Evolutionary conservation across 1,284 basidiomycete species (phyloP).

Genomic region (Tylopilus sp.): DNA sequence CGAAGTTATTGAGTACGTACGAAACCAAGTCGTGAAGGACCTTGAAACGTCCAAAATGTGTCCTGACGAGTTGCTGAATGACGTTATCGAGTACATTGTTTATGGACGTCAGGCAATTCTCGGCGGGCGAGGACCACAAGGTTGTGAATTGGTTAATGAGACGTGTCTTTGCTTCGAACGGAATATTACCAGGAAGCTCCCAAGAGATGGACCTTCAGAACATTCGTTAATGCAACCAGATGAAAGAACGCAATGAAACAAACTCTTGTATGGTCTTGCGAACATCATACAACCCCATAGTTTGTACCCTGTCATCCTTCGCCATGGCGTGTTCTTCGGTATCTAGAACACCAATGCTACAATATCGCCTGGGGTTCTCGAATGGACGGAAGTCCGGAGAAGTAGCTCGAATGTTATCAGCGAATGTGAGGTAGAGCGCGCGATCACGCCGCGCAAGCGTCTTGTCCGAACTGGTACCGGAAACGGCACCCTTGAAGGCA

Average conservation of each 20-base stretch:
- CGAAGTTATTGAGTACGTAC: slow-evolving; percentile 30
- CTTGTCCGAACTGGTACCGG: slow-evolving; percentile 48
- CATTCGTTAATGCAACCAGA: neutral
- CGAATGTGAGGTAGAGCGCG: slow-evolving; percentile 47
- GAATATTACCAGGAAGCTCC: slow-evolving; percentile 64
- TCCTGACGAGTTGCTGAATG: slow-evolving; percentile 31
- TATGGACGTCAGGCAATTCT: slow-evolving; percentile 52
- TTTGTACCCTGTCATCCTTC: slow-evolving; percentile 11
- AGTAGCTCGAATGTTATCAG: slow-evolving; percentile 49
- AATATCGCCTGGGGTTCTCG: slow-evolving; percentile 8
- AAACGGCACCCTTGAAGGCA: slow-evolving; percentile 48
- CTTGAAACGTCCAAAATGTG: slow-evolving; percentile 49
- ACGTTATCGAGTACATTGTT: slow-evolving; percentile 31
- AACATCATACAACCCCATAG: slow-evolving; percentile 45
- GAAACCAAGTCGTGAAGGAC: slow-evolving; percentile 40
- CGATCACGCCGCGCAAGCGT: slow-evolving; percentile 50
- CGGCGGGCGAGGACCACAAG: slow-evolving; percentile 54
- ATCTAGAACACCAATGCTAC: slow-evolving; percentile 22
- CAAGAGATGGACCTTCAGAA: slow-evolving; percentile 56
- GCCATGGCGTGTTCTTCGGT: neutral
- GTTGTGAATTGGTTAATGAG: slow-evolving; percentile 53
- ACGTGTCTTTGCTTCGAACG: slow-evolving; percentile 59
- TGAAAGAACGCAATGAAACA: neutral
- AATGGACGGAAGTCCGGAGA: slow-evolving; percentile 55
- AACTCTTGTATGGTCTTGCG: slow-evolving; percentile 45